These are phyloP conservation scores for Cercospora nicotianae DNA, from an alignment of 2,329 filamentous ascomycete species.

Conservation along the genomic window DNA sequence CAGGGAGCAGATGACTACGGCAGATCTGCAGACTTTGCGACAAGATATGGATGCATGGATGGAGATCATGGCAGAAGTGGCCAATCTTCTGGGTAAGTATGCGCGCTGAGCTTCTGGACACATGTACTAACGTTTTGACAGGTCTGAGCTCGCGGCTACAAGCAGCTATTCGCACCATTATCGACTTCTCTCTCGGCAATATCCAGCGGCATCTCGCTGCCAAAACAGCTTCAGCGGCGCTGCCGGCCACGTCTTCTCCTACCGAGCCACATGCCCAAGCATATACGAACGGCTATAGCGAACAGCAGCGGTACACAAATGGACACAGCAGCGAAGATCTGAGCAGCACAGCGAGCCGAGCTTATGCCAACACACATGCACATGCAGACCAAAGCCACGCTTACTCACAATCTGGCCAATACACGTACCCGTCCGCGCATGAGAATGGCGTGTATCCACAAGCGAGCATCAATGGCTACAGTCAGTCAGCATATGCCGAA, in stretches of 20 bases:
- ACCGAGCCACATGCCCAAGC: slow-evolving; percentile 12
- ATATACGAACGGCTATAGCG: slow-evolving; percentile 17
- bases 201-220: slow-evolving; percentile 49
- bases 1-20: slow-evolving; percentile 58
- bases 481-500: slow-evolving; percentile 17
- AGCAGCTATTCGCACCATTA: slow-evolving; percentile 51
- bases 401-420: slow-evolving; percentile 20
- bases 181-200: slow-evolving; percentile 50
- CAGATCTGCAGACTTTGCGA: slow-evolving; percentile 61
- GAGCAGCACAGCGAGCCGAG: slow-evolving; percentile 18
- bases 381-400: slow-evolving; percentile 23
- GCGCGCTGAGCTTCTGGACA: neutral
- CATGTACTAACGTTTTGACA: slow-evolving; percentile 8
- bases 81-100: slow-evolving; percentile 63
- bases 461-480: slow-evolving; percentile 18
- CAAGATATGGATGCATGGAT: slow-evolving; percentile 71
- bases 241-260: slow-evolving; percentile 39
- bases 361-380: slow-evolving; percentile 26
- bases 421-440: slow-evolving; percentile 18
- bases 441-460: slow-evolving; percentile 21
- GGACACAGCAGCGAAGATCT: slow-evolving; percentile 14
- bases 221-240: slow-evolving; percentile 44
- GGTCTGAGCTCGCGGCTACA: slow-evolving; percentile 50
- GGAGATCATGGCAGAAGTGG: slow-evolving; percentile 65
- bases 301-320: slow-evolving; percentile 16